Evolutionary conservation across 495 filamentous ascomycete genomes (phyloP).

Genomic region (Rostrohypoxylon terebratum): DNA sequence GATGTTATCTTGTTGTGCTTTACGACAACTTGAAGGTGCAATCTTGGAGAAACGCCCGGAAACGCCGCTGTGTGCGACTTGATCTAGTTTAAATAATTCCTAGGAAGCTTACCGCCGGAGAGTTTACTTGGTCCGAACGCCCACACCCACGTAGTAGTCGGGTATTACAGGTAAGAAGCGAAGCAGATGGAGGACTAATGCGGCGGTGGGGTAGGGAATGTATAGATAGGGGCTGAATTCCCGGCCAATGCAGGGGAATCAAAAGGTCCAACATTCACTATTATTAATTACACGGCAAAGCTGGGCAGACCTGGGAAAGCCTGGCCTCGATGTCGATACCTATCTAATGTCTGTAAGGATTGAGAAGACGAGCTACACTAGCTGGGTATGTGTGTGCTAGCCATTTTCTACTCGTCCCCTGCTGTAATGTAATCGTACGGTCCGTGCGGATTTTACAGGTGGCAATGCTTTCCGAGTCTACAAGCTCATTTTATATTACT

Average conservation of each 20-base stretch:
- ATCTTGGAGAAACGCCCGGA: neutral
- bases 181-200: neutral
- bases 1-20: neutral
- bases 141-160: neutral
- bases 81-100: slow-evolving; percentile 19
- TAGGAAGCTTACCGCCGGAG: neutral
- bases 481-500: neutral
- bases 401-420: neutral
- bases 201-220: neutral
- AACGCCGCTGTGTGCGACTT: no score
- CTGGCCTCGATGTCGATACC: slow-evolving; percentile 3
- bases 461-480: neutral
- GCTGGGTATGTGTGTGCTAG: neutral
- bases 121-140: neutral
- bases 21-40: neutral
- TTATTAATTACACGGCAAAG: neutral
- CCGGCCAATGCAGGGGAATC: slow-evolving; percentile 6
- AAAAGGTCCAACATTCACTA: neutral
- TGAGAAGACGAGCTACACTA: neutral
- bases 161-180: neutral
- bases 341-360: slow-evolving; percentile 8
- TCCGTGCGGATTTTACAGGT: slow-evolving; percentile 7
- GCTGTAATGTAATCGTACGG: slow-evolving; percentile 4
- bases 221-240: neutral
- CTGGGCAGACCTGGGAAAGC: neutral